These are phyloP conservation scores for Usnea hakonensis DNA, from an alignment of 495 filamentous ascomycete genomes.

Conservation along the genomic window DNA sequence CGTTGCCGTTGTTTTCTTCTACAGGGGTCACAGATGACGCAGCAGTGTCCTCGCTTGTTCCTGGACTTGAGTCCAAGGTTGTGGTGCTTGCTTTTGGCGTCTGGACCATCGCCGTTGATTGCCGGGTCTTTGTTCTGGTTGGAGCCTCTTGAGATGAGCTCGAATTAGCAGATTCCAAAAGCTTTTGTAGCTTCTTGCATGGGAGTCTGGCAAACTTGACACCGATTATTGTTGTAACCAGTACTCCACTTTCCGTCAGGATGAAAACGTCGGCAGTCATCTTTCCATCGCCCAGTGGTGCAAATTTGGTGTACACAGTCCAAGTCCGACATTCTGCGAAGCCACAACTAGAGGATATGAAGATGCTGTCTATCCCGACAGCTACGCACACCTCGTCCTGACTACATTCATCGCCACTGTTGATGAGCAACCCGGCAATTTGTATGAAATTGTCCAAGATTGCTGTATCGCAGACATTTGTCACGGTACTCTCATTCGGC, in stretches of 20 bases:
- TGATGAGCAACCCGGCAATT: slow-evolving; percentile 30
- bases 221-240: slow-evolving; percentile 18
- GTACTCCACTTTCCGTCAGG: slow-evolving; percentile 16
- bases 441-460: slow-evolving; percentile 30
- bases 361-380: slow-evolving; percentile 16
- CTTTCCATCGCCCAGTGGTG: slow-evolving; percentile 10
- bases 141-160: not conserved
- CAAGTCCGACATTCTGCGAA: slow-evolving; percentile 4
- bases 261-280: slow-evolving; percentile 28
- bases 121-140: not conserved
- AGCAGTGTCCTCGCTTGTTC: too few relatives aligned
- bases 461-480: slow-evolving; percentile 19
- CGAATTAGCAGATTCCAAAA: slow-evolving; percentile 7
- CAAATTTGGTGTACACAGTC: slow-evolving; percentile 25
- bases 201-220: slow-evolving; percentile 20
- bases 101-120: not conserved
- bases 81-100: not conserved
- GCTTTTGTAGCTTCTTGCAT: slow-evolving; percentile 9
- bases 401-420: slow-evolving; percentile 21
- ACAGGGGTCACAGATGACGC: too few relatives aligned
- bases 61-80: too few relatives aligned
- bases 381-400: slow-evolving; percentile 23
- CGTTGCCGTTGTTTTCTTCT: too few relatives aligned
- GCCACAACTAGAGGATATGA: slow-evolving; percentile 10
- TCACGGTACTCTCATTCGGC: slow-evolving; percentile 18